A percentile compares a stretch with the other conserved stretches of the same genome.
phyloP scores from a whole-genome alignment of 345 rosid species.

The Eucalyptus marginata region DNA sequence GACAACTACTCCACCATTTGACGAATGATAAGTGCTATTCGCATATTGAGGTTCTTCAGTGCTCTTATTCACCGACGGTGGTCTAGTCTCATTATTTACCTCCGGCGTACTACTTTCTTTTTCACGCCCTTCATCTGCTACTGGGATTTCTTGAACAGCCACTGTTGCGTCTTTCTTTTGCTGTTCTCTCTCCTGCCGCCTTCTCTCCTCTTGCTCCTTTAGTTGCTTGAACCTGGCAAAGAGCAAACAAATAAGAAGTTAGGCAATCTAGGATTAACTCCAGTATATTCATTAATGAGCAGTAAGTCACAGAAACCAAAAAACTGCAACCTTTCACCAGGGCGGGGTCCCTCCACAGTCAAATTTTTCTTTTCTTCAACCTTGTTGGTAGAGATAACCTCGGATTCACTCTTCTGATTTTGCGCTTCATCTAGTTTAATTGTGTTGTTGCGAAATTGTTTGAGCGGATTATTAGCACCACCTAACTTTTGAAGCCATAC shows the following conservation, averaged over 20 bases:
- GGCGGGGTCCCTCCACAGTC: constrained; percentile 44
- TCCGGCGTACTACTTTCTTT: not conserved
- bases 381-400: constrained; percentile 10
- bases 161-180: constrained; percentile 40
- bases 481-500: constrained; percentile 93
- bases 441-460: constrained; percentile 24
- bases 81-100: constrained; percentile 14
- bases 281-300: not conserved
- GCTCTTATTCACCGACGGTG: constrained; percentile 2
- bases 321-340: constrained; percentile 59
- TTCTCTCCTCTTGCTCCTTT: constrained; percentile 80
- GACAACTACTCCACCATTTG: constrained; percentile 15
- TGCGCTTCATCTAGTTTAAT: constrained; percentile 10
- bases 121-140: not conserved
- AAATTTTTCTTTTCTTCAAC: constrained; percentile 20
- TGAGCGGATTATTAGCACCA: constrained; percentile 52
- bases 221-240: constrained; percentile 56
- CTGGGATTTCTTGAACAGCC: constrained; percentile 9
- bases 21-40: constrained; percentile 1
- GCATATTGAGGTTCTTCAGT: not conserved
- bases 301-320: not conserved
- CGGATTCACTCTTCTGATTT: constrained; percentile 27
- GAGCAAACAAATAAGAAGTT: not conserved
- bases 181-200: constrained; percentile 48
- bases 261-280: not conserved